These are phyloP conservation scores for Wallacemonas sp. DNA, from an alignment of 208 protist genomes.

Conservation along the genomic window DNA sequence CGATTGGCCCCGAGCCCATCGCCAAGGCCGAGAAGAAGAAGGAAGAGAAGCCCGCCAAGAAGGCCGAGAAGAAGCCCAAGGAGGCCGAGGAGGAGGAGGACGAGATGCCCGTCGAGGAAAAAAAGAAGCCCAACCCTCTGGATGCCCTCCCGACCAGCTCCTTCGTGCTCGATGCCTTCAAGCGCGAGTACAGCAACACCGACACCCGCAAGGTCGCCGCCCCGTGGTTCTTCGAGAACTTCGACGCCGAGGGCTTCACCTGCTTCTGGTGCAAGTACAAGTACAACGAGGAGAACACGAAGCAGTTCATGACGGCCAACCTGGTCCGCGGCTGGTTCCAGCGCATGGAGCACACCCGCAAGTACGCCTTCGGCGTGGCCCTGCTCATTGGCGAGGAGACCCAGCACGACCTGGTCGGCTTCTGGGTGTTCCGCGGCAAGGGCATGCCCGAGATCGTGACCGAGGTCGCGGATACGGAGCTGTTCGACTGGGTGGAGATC, in stretches of 20 bases:
- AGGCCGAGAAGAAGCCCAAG: conserved; percentile 32
- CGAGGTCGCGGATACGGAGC: conserved; percentile 79
- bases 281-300: conserved; percentile 83
- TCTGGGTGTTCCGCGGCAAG: conserved; percentile 84
- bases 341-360: conserved; percentile 84
- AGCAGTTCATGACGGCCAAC: conserved; percentile 88
- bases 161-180: conserved; percentile 76
- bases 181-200: conserved; percentile 80
- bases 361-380: conserved; percentile 81
- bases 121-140: conserved; percentile 73
- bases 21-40: conserved; percentile 31
- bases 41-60: conserved; percentile 29
- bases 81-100: conserved; percentile 46
- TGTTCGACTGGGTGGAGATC: conserved; percentile 78
- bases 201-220: conserved; percentile 72
- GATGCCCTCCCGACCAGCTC: conserved; percentile 57
- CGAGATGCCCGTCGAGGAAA: conserved; percentile 42
- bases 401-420: conserved; percentile 66
- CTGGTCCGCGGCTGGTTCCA: conserved; percentile 81
- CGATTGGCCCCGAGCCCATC: conserved; percentile 38
- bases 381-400: conserved; percentile 80
- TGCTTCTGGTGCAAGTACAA: conserved; percentile 80
- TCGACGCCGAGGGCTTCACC: conserved; percentile 67
- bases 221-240: conserved; percentile 72
- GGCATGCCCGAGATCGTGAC: conserved; percentile 78